Evolutionary conservation across 768 basidiomycete genomes (phyloP).

Genomic region (Mycena indigotica): DNA sequence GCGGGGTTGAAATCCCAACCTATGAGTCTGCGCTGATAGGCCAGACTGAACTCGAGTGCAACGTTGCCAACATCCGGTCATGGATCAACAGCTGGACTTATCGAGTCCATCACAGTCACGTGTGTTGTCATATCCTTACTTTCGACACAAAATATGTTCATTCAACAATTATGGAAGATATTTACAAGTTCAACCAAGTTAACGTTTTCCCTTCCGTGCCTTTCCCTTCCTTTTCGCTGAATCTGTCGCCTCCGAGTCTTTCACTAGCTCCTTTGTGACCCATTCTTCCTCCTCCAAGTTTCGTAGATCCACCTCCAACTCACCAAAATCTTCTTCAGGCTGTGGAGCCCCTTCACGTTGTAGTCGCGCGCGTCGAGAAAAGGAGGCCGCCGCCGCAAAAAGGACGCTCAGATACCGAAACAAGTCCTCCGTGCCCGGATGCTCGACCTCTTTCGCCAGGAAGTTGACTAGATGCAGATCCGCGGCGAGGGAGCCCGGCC

Average conservation of each 20-base stretch:
- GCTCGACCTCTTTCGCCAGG: neutral
- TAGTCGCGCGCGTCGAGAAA: neutral
- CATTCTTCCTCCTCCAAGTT: too few species aligned
- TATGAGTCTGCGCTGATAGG: neutral
- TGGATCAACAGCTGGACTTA: neutral
- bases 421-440: neutral
- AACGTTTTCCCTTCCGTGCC: too few species aligned
- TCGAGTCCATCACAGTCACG: neutral
- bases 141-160: too few species aligned
- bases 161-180: too few species aligned
- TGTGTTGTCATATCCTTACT: too few species aligned
- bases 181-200: too few species aligned
- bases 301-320: neutral
- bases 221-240: too few species aligned
- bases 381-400: neutral
- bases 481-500: neutral
- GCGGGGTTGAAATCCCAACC: neutral
- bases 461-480: neutral
- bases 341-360: neutral
- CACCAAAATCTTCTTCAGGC: neutral
- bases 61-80: too few species aligned
- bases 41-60: neutral
- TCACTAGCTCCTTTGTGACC: too few species aligned
- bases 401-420: neutral
- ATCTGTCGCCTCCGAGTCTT: too few species aligned